These are phyloP conservation scores for Hippophae rhamnoides DNA, from an alignment of 306 rosid species.

Conservation along the genomic window DNA sequence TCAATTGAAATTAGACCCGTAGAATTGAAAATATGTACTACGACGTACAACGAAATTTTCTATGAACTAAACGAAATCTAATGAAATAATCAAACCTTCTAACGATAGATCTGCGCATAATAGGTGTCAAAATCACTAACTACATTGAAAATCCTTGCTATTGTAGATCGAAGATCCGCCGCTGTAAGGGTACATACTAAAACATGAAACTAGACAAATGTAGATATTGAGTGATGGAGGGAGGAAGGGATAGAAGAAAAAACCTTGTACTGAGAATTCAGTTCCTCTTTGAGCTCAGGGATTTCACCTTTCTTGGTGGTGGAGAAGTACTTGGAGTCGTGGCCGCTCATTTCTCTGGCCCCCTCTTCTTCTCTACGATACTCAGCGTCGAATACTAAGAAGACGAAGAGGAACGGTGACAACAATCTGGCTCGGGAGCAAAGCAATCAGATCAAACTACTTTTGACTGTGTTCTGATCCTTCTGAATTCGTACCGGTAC, in stretches of 20 bases:
- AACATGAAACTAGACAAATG: neutral
- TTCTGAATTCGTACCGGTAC: no score
- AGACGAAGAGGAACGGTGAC: neutral
- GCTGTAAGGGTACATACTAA: neutral
- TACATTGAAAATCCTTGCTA: conserved; percentile 1
- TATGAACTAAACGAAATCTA: neutral
- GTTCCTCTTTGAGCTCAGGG: conserved; percentile 99
- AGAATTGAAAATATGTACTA: neutral
- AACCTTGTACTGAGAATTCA: conserved; percentile 99
- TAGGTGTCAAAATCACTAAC: neutral
- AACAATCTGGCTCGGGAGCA: neutral
- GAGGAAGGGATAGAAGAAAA: conserved; percentile 8
- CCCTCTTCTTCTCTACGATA: conserved; percentile 13
- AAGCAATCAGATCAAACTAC: no score
- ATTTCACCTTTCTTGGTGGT: conserved; percentile 99
- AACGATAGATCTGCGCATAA: conserved; percentile 27
- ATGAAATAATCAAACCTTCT: conserved; percentile 8
- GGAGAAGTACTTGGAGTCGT: conserved; percentile 98
- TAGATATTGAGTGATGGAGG: neutral
- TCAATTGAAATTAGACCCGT: neutral
- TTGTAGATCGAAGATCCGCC: conserved; percentile 26
- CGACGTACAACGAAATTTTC: neutral
- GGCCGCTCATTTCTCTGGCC: conserved; percentile 64
- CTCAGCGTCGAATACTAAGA: neutral
- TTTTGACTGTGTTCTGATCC: no score